Evolutionary conservation across 345 rosid species (phyloP).

Genomic region (Lepidium didymum): DNA sequence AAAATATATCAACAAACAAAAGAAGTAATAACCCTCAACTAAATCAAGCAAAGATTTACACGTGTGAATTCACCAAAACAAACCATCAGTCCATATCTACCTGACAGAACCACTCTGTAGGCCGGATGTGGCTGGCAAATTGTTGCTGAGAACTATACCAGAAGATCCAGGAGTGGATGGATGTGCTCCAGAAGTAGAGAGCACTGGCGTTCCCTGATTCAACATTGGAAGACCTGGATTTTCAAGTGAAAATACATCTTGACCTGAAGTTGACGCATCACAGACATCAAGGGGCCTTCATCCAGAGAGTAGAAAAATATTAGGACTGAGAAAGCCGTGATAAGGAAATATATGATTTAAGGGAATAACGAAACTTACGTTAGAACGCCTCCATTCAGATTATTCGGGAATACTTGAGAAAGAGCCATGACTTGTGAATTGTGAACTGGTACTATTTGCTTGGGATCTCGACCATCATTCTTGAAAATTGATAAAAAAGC

Average conservation of each 20-base stretch:
- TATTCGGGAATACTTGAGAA: conserved; percentile 81
- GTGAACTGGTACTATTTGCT: conserved; percentile 64
- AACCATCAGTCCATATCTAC: conserved; percentile 15
- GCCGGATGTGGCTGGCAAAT: conserved; percentile 50
- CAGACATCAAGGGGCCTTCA: conserved; percentile 96
- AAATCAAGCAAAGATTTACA: conserved; percentile 1
- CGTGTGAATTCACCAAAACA: neutral
- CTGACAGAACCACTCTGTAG: conserved; percentile 46
- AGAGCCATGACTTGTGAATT: conserved; percentile 75
- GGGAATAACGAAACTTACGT: conserved; percentile 52
- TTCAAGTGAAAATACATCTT: conserved; percentile 53
- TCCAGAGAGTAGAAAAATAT: conserved; percentile 28
- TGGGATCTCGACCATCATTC: conserved; percentile 69
- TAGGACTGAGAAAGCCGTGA: neutral
- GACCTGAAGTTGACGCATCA: conserved; percentile 54
- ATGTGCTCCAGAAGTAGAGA: conserved; percentile 57
- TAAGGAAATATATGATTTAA: neutral
- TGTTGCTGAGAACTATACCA: conserved; percentile 53
- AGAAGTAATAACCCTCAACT: neutral
- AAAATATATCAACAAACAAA: conserved; percentile 10
- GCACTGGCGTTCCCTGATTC: conserved; percentile 64
- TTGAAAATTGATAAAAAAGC: conserved; percentile 35
- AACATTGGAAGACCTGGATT: conserved; percentile 54
- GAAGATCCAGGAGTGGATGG: conserved; percentile 59
- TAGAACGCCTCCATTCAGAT: conserved; percentile 56